phyloP scores from a whole-genome alignment of 2,329 filamentous ascomycete species.

The Paecilomyces dactylethromorphus region DNA sequence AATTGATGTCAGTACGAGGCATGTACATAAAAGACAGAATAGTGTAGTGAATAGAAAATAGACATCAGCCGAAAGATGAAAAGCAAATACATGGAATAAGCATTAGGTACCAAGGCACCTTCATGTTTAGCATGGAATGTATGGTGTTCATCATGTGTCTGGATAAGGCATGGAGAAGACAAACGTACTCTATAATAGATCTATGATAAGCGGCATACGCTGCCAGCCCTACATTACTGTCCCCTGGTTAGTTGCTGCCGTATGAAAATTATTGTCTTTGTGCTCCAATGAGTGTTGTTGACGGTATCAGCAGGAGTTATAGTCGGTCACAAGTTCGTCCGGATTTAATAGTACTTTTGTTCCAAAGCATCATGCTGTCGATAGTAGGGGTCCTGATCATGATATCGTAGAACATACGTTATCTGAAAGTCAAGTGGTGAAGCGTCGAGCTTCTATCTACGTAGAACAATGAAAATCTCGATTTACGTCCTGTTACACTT shows the following conservation, averaged over 20 bases:
- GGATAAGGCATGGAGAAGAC: slow-evolving; percentile 7
- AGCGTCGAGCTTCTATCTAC: not conserved
- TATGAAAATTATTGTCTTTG: not conserved
- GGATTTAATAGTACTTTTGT: slow-evolving; percentile 45
- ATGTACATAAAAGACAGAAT: slow-evolving; percentile 5
- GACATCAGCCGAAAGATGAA: slow-evolving; percentile 60
- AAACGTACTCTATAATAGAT: slow-evolving; percentile 16
- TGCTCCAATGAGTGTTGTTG: not conserved
- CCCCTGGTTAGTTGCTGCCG: not conserved
- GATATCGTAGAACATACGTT: not conserved
- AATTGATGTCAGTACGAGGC: slow-evolving; percentile 2
- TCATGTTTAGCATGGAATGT: slow-evolving; percentile 62
- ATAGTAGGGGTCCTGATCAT: not conserved
- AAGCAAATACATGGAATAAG: slow-evolving; percentile 54
- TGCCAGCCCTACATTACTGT: not conserved
- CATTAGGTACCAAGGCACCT: slow-evolving; percentile 44
- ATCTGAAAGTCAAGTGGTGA: not conserved
- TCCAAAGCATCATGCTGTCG: slow-evolving; percentile 36
- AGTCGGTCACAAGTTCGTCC: slow-evolving; percentile 33
- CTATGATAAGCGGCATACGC: slow-evolving; percentile 5
- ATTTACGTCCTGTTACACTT: slow-evolving; percentile 10
- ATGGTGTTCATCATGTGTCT: slow-evolving; percentile 45
- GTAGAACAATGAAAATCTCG: not conserved
- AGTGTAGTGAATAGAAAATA: slow-evolving; percentile 11
- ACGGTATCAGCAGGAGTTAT: slow-evolving; percentile 4